A percentile compares a stretch with the other conserved stretches of the same genome.
Evolutionary conservation across 768 basidiomycete genomes (phyloP).

Genomic region (Xerocomellus amylosporus): DNA sequence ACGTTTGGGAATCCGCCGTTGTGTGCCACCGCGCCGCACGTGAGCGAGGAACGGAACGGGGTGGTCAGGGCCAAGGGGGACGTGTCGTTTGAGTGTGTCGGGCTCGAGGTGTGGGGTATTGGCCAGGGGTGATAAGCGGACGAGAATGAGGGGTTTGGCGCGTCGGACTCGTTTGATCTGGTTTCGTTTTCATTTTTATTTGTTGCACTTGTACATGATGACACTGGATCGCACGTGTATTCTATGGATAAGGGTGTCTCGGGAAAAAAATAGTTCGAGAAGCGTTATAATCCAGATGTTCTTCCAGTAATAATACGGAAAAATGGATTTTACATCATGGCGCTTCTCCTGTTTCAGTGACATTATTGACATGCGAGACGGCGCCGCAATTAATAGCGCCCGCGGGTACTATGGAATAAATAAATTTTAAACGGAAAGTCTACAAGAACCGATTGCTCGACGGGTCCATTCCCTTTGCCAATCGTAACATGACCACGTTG

Average conservation of each 20-base stretch:
- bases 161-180: too few species aligned
- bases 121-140: conserved; percentile 27
- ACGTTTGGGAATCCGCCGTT: conserved; percentile 87
- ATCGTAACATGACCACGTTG: conserved; percentile 47
- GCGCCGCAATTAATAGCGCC: too few species aligned
- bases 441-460: conserved; percentile 43
- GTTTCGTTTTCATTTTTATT: background rate
- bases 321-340: too few species aligned
- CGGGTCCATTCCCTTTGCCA: conserved; percentile 42
- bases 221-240: too few species aligned
- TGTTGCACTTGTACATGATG: background rate
- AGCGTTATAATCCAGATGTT: too few species aligned
- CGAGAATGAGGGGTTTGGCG: too few species aligned
- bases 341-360: too few species aligned
- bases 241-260: too few species aligned
- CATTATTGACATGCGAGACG: too few species aligned
- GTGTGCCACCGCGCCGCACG: conserved; percentile 40
- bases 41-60: conserved; percentile 15
- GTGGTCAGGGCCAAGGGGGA: conserved; percentile 35
- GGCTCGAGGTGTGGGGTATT: conserved; percentile 88
- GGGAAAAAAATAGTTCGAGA: too few species aligned
- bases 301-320: too few species aligned
- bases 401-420: too few species aligned
- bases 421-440: background rate
- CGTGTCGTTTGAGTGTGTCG: conserved; percentile 84